Evolutionary conservation across 1,284 basidiomycete species (phyloP).

Genomic region (Moesziomyces antarcticus): DNA sequence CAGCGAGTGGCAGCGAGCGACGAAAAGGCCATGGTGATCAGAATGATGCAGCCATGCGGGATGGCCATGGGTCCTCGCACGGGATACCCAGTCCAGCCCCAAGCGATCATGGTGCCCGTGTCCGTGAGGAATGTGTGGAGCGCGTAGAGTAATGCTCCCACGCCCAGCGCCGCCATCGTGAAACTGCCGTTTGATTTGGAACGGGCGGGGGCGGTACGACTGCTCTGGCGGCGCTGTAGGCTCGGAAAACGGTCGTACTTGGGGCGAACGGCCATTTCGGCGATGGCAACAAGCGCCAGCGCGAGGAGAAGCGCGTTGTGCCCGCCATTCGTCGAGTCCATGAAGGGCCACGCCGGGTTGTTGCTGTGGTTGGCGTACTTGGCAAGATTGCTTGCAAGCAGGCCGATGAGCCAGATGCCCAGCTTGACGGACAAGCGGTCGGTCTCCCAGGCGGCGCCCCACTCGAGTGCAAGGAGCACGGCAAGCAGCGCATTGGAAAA

Average conservation of each 20-base stretch:
- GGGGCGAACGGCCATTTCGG: conserved; percentile 31
- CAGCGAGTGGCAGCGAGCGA: conserved; percentile 70
- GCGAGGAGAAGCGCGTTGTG: conserved; percentile 44
- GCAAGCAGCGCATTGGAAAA: conserved; percentile 45
- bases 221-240: conserved; percentile 20
- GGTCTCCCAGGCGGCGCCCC: conserved; percentile 58
- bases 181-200: conserved; percentile 15
- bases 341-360: conserved; percentile 62
- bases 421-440: conserved; percentile 39
- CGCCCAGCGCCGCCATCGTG: conserved; percentile 35
- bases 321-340: conserved; percentile 62
- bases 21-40: conserved; percentile 45
- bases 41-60: conserved; percentile 73
- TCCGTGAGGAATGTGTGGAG: conserved; percentile 84
- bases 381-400: conserved; percentile 50
- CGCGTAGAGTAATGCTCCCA: conserved; percentile 52
- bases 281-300: conserved; percentile 34
- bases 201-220: neutral
- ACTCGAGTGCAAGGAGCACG: conserved; percentile 50
- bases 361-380: conserved; percentile 66
- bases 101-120: conserved; percentile 83
- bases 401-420: conserved; percentile 55
- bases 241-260: conserved; percentile 18
- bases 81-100: conserved; percentile 92
- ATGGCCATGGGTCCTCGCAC: conserved; percentile 74